Evolutionary conservation across 163 green algal genomes (phyloP).

Genomic region (Scenedesmus sp.): DNA sequence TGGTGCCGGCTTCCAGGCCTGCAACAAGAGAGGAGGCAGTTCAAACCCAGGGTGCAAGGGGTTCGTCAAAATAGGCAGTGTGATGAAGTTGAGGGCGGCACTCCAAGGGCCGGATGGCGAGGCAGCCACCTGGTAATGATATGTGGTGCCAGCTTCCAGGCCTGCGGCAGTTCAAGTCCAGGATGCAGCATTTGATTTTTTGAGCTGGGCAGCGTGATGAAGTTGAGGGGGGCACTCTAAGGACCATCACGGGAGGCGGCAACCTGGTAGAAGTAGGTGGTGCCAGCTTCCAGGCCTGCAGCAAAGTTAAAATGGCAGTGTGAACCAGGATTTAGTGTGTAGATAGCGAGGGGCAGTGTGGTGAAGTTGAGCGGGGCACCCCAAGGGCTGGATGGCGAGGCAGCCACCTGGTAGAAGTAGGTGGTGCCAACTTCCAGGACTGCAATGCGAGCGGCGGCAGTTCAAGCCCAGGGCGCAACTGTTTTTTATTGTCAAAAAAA

Average conservation of each 20-base stretch:
- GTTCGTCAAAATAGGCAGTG: too few species aligned
- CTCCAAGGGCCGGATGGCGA: too few species aligned
- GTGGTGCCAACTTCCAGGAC: not conserved
- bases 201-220: not conserved
- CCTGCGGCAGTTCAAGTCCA: too few species aligned
- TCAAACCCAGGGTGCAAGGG: not conserved
- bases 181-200: too few species aligned
- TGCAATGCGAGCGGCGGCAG: not conserved
- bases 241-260: too few species aligned
- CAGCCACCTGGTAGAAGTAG: not conserved
- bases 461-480: not conserved
- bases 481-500: too few species aligned
- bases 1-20: not conserved
- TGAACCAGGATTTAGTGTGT: too few species aligned
- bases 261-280: not conserved
- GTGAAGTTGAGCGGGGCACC: not conserved
- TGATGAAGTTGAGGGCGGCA: too few species aligned
- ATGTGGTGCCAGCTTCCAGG: too few species aligned
- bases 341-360: not conserved
- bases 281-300: not conserved
- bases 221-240: not conserved
- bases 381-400: not conserved
- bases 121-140: too few species aligned
- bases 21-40: not conserved
- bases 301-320: too few species aligned